Base-by-base conservation (phyloP, 2,329 filamentous ascomycete genomes). In the Chrysoporthe deuterocubensis region DNA sequence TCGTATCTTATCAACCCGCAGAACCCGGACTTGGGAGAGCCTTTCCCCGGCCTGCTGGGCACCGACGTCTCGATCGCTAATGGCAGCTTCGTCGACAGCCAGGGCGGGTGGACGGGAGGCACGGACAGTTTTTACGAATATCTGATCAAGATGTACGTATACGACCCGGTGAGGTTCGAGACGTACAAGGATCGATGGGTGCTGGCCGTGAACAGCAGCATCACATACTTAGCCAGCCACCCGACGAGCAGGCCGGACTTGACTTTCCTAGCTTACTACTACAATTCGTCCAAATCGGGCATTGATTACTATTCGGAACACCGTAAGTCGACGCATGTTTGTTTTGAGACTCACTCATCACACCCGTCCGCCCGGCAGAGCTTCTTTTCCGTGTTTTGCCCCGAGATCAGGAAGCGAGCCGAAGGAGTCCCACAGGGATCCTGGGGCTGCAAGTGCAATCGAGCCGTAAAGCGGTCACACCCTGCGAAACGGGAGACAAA, bases 41-140 rank as follows among this genome's bases (percentile, higher is more conserved):
- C 93, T 0, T 96, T 89, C 77, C 92, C 92, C 0, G 93, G 93
- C 11, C 82, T 97, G 26, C 78, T 95, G 0, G 93, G 93, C 5
- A 89, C 85, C 40, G 80, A 86, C 60, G 84, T 97, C 50, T 82
- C 88, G 72, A 84, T 93, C 69, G 75, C 80, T 1, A 88, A 86
- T 3, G 93, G 93, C 26, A 73, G 81, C 8, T 95, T 96, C 72
- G 72, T 85, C 16, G 87, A 95, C 74, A 85, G 85, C 34, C 74
- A 72, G 1, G 93, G 94, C 63, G 91, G 92, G 57, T 97, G 93
- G 93, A 86, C 87, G 50, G 92, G 90, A 62, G 90, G 91, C 7
- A 86, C 86, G 42, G 93, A 96, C 77, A 92, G 89, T 56, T 96
- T 90, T 80, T 97, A 96, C 80, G 93, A 96, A 79, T 96, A 96